Evolutionary conservation across 495 filamentous ascomycete genomes (phyloP), one percentile per base, ranked within the genome.

Genomic region (Penicillium riverlandense): DNA sequence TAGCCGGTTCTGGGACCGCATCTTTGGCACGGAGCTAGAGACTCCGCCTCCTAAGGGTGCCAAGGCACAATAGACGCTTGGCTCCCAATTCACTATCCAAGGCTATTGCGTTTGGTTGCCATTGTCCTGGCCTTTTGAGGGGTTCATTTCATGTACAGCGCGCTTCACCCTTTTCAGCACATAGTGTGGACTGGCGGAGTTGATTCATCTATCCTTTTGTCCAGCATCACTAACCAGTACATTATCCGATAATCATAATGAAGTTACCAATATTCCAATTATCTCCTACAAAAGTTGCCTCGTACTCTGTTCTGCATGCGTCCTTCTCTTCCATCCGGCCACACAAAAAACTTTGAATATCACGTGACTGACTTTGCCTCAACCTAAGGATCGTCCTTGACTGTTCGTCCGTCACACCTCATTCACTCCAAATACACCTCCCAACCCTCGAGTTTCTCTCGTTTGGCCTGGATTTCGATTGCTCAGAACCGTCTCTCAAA

Each of bases 1-100:
- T n/a, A 95, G 86, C 69, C 79, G 83, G 33, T 94, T 99, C 77
- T 99, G 94, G 94, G 94, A 99, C 61, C 67, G 65, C 8, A 67
- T 97, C 1, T 99, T 99, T 57, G 85, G 87, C 38, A 99, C 94
- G 12, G 85, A 92, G 68, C 67, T 98, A 28, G 58, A 68, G 46
- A 47, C 63, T 35, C 55, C 66, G 6, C 14, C 59, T n/a, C 57
- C 69, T 1, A 71, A 74, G 40, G 69, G 60, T 29, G 58, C 63
- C 22, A 87, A 86, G 73, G 65, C 73, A 28, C 70, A 78, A 50
- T 87, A 70, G 61, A 54, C 29, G 27, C 10, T 14, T 28, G 11
- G 16, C 15, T 46, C 7, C 10, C 29, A 36, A 27, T 38, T 37
- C 38, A 37, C 12, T 31, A 38, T 45, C 13, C 9, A 29, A 34